Percentiles rank a stretch among this genome's conserved stretches.
phyloP scores from a whole-genome alignment of 768 basidiomycete species.

The Cantharellus anzutake region DNA sequence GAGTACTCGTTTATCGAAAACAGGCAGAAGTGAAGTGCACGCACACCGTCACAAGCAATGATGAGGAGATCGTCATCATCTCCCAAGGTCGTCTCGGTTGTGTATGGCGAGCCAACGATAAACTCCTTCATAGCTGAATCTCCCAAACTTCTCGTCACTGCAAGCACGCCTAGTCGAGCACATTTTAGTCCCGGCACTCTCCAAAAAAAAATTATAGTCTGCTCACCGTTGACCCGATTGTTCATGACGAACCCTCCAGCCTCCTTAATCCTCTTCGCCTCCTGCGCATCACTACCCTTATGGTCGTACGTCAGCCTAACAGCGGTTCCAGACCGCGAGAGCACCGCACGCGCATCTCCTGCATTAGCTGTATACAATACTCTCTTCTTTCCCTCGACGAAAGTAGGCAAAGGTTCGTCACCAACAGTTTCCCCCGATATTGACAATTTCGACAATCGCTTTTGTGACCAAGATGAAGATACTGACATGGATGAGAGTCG shows the following conservation, averaged over 20 bases:
- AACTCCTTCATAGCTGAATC: constrained; percentile 99
- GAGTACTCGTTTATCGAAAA: background rate
- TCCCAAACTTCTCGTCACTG: constrained; percentile 88
- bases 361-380: constrained; percentile 93
- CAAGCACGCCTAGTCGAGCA: constrained; percentile 38
- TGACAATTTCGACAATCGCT: background rate
- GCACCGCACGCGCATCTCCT: constrained; percentile 86
- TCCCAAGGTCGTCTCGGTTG: constrained; percentile 87
- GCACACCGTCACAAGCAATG: constrained; percentile 91
- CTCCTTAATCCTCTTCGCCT: constrained; percentile 93
- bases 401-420: background rate
- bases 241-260: constrained; percentile 99
- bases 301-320: constrained; percentile 95
- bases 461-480: background rate
- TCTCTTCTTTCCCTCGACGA: constrained; percentile 22
- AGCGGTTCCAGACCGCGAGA: constrained; percentile 78
- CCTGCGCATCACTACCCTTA: constrained; percentile 92
- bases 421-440: background rate
- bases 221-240: constrained; percentile 77
- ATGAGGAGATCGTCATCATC: constrained; percentile 89
- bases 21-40: constrained; percentile 16
- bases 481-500: constrained; percentile 7
- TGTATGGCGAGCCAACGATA: constrained; percentile 94
- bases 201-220: background rate
- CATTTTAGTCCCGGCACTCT: background rate